Evolutionary conservation across 2,329 filamentous ascomycete species (phyloP).

Genomic region (Aurifilum marmelostoma): DNA sequence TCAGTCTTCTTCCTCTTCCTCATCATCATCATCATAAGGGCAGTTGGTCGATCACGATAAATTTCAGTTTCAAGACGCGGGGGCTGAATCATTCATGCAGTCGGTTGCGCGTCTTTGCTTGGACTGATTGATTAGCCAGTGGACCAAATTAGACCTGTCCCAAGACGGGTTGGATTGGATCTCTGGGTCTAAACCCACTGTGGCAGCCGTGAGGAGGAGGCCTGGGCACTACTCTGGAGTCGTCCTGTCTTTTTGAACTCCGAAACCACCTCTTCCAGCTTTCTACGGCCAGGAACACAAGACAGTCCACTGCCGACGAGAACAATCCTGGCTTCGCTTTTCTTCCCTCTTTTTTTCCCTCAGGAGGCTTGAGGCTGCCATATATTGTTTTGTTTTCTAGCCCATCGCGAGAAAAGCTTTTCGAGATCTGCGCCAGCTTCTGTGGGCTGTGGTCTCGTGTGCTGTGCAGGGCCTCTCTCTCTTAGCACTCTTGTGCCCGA

Average conservation of each 20-base stretch:
- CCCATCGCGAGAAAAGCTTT: neutral
- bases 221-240: neutral
- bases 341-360: neutral
- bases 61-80: neutral
- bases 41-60: neutral
- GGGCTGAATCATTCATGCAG: conserved; percentile 4
- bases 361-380: neutral
- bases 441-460: conserved; percentile 1
- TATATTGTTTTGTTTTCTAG: neutral
- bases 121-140: neutral
- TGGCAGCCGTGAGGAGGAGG: neutral
- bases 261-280: conserved; percentile 20
- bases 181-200: neutral
- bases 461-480: neutral
- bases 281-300: neutral
- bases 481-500: neutral
- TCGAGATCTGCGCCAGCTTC: conserved; percentile 1
- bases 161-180: neutral
- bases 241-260: conserved; percentile 15
- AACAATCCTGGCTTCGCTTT: neutral
- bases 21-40: neutral
- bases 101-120: conserved; percentile 1
- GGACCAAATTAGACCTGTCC: conserved; percentile 2
- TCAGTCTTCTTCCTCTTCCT: neutral
- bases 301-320: neutral